These are phyloP conservation scores for Boletus speciosus DNA, from an alignment of 768 basidiomycete genomes.

Conservation along the genomic window DNA sequence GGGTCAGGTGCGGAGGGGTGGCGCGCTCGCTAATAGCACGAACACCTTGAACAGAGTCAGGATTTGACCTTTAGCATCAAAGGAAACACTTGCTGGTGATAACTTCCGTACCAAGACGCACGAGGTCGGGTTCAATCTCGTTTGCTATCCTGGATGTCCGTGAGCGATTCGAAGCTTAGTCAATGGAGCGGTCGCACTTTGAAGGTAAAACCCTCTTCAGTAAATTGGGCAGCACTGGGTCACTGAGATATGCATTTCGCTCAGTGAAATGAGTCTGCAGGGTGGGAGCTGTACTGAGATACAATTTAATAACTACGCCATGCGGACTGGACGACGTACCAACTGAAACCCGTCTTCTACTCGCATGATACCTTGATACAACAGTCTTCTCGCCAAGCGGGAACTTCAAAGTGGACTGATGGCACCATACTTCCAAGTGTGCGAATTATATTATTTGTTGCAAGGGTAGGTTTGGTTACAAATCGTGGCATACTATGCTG, in stretches of 20 bases:
- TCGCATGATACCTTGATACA: slow-evolving; percentile 41
- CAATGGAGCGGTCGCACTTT: slow-evolving; percentile 28
- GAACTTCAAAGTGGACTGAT: background rate
- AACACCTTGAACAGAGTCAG: slow-evolving; percentile 39
- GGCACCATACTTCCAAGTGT: background rate
- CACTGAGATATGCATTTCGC: slow-evolving; percentile 57
- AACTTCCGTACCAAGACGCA: slow-evolving; percentile 53
- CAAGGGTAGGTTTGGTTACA: slow-evolving; percentile 2
- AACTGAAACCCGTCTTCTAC: slow-evolving; percentile 66
- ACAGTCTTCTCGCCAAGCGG: background rate
- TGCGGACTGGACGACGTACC: slow-evolving; percentile 32
- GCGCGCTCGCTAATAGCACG: slow-evolving; percentile 45
- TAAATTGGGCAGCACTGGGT: slow-evolving; percentile 59
- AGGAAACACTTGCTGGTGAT: slow-evolving; percentile 41
- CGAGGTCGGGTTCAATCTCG: slow-evolving; percentile 61
- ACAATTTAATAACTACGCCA: background rate
- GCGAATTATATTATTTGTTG: slow-evolving; percentile 2
- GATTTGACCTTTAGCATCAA: background rate
- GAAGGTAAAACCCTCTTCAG: slow-evolving; percentile 55
- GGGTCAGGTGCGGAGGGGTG: slow-evolving; percentile 51
- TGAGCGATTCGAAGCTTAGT: background rate
- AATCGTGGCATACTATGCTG: background rate
- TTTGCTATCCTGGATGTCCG: slow-evolving; percentile 35
- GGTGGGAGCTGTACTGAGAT: background rate
- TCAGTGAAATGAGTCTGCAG: slow-evolving; percentile 50